A percentile compares a stretch with the other conserved stretches of the same genome.
Evolutionary conservation across 495 filamentous ascomycete genomes (phyloP).

Genomic region (Chaetomium fimeti): DNA sequence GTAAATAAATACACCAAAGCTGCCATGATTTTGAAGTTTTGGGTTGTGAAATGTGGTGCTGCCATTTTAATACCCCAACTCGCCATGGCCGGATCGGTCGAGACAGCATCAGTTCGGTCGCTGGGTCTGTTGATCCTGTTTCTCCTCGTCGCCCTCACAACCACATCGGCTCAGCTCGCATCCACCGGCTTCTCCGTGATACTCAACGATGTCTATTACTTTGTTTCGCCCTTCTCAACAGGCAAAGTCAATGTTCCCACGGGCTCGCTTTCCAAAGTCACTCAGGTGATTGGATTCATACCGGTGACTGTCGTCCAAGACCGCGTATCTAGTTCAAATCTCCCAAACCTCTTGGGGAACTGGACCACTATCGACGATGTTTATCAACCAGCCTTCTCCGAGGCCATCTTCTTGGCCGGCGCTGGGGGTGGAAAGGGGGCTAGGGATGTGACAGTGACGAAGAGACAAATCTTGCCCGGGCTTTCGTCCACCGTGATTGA

Average conservation of each 20-base stretch:
- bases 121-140: constrained; percentile 20
- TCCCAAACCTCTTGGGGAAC: constrained; percentile 32
- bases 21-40: not conserved
- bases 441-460: constrained; percentile 12
- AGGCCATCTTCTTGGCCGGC: constrained; percentile 31
- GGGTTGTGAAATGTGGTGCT: not conserved
- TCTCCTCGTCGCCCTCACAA: constrained; percentile 13
- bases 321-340: constrained; percentile 21
- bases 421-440: constrained; percentile 9
- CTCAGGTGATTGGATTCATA: constrained; percentile 30
- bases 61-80: not conserved
- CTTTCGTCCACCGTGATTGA: constrained; percentile 27
- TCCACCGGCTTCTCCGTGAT: constrained; percentile 43
- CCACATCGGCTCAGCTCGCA: constrained; percentile 23
- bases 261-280: constrained; percentile 6
- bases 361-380: constrained; percentile 45
- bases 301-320: constrained; percentile 45
- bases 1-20: no score
- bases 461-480: constrained; percentile 1
- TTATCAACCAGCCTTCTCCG: constrained; percentile 41
- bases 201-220: constrained; percentile 47
- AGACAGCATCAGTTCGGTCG: constrained; percentile 12
- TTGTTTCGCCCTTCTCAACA: constrained; percentile 36
- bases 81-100: constrained; percentile 9
- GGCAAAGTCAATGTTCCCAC: constrained; percentile 23